Evolutionary conservation across 176 grass and related monocot genomes (phyloP), one percentile per base, ranked within the genome.

Genomic region (Rhynchospora tenuis): DNA sequence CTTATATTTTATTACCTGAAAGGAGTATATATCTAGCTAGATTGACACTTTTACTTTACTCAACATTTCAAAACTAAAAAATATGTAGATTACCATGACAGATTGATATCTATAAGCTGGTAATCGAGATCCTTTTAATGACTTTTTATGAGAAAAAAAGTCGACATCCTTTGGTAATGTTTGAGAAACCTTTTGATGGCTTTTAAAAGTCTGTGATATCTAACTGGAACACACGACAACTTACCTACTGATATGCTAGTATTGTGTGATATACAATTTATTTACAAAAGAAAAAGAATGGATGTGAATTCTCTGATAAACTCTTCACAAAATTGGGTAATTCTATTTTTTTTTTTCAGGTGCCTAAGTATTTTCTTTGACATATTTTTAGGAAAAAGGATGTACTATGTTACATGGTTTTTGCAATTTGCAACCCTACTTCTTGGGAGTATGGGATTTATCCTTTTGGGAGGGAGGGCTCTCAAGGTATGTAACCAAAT

Each of bases 381-480:
- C 28, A 87, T 22, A 48, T 73, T 59, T 87, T 2, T 63, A 97
- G 94, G 94, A 69, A 84, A 84, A 12, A 90, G 81, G 17, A 93
- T 93, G 89, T 97, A 93, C 80, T 93, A 93, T 73, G 7, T 90
- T 85, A 91, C 94, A 60, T 97, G 84, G 81, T 93, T 90, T 83
- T 84, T 97, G 79, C 94, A 97, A 82, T 93, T 97, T 83, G 76
- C 73, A 38, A 93, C 83, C 59, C 88, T 97, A 10, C 51, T 97
- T n/a, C 89, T 97, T 7, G 86, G 86, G 0, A 93, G 88, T 70
- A 91, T 97, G 88, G 94, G 94, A 59, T 97, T 97, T 83, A 91
- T 97, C 73, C 60, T 97, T 52, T 83, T 97, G 6, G 91, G 94
- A 4, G 94, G 89, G 26, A 97, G 89, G 67, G 91, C 94, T 48